Base-by-base conservation (phyloP, 768 basidiomycete genomes). In the Artomyces pyxidatus region DNA sequence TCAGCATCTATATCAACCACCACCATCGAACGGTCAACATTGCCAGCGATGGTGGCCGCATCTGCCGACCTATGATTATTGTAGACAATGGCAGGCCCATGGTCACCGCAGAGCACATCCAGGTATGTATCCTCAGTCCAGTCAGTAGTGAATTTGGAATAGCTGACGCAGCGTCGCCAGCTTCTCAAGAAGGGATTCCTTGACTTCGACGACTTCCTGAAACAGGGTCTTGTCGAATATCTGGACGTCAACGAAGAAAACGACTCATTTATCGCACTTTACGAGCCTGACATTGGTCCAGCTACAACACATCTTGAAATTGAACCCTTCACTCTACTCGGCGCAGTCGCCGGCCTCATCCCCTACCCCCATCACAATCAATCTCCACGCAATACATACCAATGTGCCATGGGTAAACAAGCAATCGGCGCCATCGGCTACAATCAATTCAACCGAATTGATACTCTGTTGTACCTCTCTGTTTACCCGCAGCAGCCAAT, bases 381-480 rank as follows among this genome's bases (percentile, higher is more conserved):
- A 62, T 98, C 96, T 4, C 96, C 96, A 3, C 86, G 96, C 47
- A 99, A 99, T 61, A 99, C 96, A 9, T 99, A 99, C 64, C 95
- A 99, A 71, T 99, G 95, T 61, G 95, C 95, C 48, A 99, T 99
- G 95, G 95, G 96, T 47, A 99, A 99, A 71, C 96, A 99, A 72
- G 95, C 96, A 2, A 99, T 99, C 55, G 96, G 96, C 19, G 94
- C 94, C 11, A 99, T 99, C 53, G 95, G 85, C 0, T 96, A 94
- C 68, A 99, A 98, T 65, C 96, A 99, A 65, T 81, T 97, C 56
- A 91, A 92, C 62, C 81, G 96, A 39, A 98, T 99, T 63, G 96
- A 99, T 65, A 99, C 96, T 0, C 77, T 99, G 32, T 75, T 99
- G n/a, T 99, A 99, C 68, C 77, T 99, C 44, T 87, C 90, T 29